These are phyloP conservation scores for Aspergillus amoenus DNA, from an alignment of 2,329 filamentous ascomycete species.

Conservation along the genomic window DNA sequence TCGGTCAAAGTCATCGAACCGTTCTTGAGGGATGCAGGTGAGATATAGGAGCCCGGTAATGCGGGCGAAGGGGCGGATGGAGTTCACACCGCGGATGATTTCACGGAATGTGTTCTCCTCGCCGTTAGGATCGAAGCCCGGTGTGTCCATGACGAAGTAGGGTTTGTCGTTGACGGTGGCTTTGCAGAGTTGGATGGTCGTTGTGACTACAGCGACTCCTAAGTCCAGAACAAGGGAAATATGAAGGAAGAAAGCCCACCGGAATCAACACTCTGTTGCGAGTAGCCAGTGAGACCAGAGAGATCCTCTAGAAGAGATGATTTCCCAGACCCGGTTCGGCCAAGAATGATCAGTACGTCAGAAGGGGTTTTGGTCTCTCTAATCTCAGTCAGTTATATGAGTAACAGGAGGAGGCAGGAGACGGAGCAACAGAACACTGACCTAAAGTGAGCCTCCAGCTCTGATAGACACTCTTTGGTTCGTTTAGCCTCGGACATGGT, in stretches of 20 bases:
- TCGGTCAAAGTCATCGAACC: slow-evolving; percentile 2
- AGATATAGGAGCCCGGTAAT: slow-evolving; percentile 4
- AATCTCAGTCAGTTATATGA: neutral
- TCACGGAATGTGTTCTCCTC: neutral
- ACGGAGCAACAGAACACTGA: neutral
- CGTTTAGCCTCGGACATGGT: neutral
- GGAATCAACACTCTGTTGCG: slow-evolving; percentile 2
- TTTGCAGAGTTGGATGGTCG: slow-evolving; percentile 2
- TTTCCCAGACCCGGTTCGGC: slow-evolving; percentile 4
- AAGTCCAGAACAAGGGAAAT: neutral
- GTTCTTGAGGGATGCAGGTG: slow-evolving; percentile 1
- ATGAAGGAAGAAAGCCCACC: neutral
- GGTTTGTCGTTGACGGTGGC: neutral
- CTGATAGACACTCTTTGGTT: neutral
- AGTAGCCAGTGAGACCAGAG: slow-evolving; percentile 1
- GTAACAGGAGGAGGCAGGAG: too few relatives aligned
- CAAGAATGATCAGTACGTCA: slow-evolving; percentile 1
- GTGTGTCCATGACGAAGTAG: slow-evolving; percentile 8
- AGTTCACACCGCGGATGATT: neutral
- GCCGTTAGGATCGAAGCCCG: slow-evolving; percentile 1
- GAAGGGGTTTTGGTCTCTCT: neutral
- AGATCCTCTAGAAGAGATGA: slow-evolving; percentile 8
- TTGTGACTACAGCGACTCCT: neutral
- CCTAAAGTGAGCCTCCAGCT: neutral
- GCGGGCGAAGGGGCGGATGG: slow-evolving; percentile 1